phyloP scores from a whole-genome alignment of 2,329 filamentous ascomycete species.

The Penicillium digitatum region DNA sequence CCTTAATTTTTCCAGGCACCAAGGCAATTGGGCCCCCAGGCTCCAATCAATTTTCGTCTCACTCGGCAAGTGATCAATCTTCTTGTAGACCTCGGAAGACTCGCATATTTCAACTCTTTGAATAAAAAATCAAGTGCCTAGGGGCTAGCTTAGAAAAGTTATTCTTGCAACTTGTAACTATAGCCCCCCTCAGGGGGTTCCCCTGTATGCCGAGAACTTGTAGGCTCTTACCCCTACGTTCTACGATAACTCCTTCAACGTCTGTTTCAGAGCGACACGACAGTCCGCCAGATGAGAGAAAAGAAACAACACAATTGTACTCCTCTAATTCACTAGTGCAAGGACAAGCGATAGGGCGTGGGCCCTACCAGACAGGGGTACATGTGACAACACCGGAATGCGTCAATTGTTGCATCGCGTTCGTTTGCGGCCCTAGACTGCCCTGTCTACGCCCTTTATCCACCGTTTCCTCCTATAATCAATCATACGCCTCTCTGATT shows the following conservation, averaged over 20 bases:
- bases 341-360: neutral
- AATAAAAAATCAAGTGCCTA: too few relatives aligned
- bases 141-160: too few relatives aligned
- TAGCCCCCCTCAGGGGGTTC: neutral
- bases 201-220: neutral
- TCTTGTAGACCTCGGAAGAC: too few relatives aligned
- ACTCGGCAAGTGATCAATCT: too few relatives aligned
- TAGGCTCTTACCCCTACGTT: neutral
- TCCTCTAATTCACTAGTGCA: neutral
- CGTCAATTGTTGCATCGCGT: conserved; percentile 11
- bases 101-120: too few relatives aligned
- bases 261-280: too few relatives aligned
- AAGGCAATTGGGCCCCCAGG: too few relatives aligned
- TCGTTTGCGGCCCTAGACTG: conserved; percentile 14
- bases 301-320: neutral
- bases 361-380: conserved; percentile 15
- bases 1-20: neutral
- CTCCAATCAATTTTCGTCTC: too few relatives aligned
- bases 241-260: neutral
- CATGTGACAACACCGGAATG: conserved; percentile 14
- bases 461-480: neutral
- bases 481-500: neutral
- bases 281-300: neutral
- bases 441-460: neutral
- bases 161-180: neutral